Percentiles rank a stretch among this genome's conserved stretches.
These are phyloP conservation scores for Entonaema liquescens DNA, from an alignment of 495 filamentous ascomycete species.

Conservation along the genomic window DNA sequence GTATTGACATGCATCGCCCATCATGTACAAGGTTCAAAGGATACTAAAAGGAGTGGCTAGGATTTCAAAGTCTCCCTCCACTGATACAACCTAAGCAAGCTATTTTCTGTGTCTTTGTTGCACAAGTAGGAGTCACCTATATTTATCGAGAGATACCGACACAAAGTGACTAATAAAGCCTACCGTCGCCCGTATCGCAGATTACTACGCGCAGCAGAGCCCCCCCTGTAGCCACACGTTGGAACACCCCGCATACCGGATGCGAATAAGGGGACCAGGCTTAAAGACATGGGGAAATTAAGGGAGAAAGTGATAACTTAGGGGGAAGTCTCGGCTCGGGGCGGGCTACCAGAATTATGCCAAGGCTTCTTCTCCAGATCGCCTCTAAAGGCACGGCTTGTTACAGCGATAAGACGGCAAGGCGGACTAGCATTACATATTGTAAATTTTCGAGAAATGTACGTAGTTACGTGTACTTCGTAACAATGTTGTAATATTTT, in stretches of 20 bases:
- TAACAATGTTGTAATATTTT: slow-evolving; percentile 33
- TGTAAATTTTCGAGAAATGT: neutral
- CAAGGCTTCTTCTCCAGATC: slow-evolving; percentile 35
- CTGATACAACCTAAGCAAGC: slow-evolving; percentile 8
- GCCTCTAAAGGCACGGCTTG: slow-evolving; percentile 1
- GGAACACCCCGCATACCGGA: slow-evolving; percentile 40
- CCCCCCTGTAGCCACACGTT: slow-evolving; percentile 16
- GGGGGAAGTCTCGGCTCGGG: slow-evolving; percentile 31
- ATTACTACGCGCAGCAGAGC: slow-evolving; percentile 39
- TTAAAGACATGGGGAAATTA: slow-evolving; percentile 32
- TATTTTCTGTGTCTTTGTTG: slow-evolving; percentile 12
- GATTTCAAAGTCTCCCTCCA: neutral
- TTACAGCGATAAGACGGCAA: slow-evolving; percentile 13
- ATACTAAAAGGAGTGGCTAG: neutral
- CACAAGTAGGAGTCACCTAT: slow-evolving; percentile 18
- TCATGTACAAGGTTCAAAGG: neutral
- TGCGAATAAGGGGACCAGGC: slow-evolving; percentile 5
- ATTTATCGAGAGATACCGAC: slow-evolving; percentile 12
- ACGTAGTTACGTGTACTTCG: neutral
- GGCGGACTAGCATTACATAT: slow-evolving; percentile 19
- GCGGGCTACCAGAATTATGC: slow-evolving; percentile 34
- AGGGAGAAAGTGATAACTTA: slow-evolving; percentile 20
- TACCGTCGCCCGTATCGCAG: slow-evolving; percentile 25
- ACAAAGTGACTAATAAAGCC: slow-evolving; percentile 32
- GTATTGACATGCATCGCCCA: neutral